Evolutionary conservation across 495 filamentous ascomycete genomes (phyloP).

Genomic region (Penicillium dipodomyicola): DNA sequence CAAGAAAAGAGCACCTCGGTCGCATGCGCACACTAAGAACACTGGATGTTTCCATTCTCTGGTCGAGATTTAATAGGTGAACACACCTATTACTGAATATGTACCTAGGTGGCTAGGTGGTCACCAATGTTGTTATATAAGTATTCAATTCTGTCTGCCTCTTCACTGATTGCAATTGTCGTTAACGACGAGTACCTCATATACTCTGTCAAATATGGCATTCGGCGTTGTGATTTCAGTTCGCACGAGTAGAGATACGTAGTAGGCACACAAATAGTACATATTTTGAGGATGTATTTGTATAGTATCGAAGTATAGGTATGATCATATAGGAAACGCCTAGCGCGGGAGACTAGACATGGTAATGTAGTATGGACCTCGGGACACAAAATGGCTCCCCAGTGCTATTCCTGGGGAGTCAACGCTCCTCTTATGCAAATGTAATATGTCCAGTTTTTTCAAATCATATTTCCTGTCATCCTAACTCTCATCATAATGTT

Average conservation of each 20-base stretch:
- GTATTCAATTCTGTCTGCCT: neutral
- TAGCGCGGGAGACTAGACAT: too few species aligned
- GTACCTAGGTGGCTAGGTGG: too few species aligned
- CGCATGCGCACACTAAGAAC: conserved; percentile 21
- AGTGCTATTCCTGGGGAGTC: too few species aligned
- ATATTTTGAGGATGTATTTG: too few species aligned
- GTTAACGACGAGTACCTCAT: neutral
- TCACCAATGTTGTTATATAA: neutral
- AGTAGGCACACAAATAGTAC: too few species aligned
- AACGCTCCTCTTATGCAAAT: neutral
- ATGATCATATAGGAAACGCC: too few species aligned
- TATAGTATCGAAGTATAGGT: too few species aligned
- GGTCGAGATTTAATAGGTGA: conserved; percentile 19
- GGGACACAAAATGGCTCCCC: too few species aligned
- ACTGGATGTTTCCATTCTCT: conserved; percentile 27
- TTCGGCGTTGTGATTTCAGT: neutral
- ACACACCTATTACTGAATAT: neutral
- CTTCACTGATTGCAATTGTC: neutral
- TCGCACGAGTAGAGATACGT: neutral
- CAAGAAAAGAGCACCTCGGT: conserved; percentile 12
- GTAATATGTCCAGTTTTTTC: neutral
- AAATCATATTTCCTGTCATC: neutral
- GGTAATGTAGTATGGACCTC: too few species aligned
- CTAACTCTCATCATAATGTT: neutral
- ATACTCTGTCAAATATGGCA: neutral